Evolutionary conservation across 2,329 filamentous ascomycete species (phyloP).

Genomic region (Kalmusia sp.): DNA sequence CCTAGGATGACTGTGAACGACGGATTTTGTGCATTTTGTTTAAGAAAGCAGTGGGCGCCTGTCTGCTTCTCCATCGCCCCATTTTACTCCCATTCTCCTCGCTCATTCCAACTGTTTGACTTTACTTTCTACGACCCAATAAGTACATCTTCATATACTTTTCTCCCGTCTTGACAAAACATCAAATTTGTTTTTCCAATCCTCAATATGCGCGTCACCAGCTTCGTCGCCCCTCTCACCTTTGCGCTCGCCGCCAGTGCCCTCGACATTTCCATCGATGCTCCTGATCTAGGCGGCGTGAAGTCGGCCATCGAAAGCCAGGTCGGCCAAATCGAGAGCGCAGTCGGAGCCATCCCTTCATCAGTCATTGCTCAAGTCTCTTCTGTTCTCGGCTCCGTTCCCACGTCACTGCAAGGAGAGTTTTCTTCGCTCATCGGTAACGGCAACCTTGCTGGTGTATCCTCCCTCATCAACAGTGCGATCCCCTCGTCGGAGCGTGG

Average conservation of each 20-base stretch:
- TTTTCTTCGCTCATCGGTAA: background rate
- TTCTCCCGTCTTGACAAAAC: background rate
- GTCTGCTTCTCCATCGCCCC: background rate
- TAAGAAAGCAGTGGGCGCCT: background rate
- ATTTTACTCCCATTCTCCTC: background rate
- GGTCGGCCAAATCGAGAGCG: background rate
- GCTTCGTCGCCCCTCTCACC: background rate
- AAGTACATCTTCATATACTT: background rate
- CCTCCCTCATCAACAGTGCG: too few relatives aligned
- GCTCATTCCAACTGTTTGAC: background rate
- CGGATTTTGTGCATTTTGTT: background rate
- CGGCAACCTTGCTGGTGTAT: background rate
- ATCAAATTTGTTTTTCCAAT: background rate
- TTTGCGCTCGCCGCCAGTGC: constrained; percentile 2
- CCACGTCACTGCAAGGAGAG: background rate
- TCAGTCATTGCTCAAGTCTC: background rate
- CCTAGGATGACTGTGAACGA: background rate
- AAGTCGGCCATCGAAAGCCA: background rate
- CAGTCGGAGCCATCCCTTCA: background rate
- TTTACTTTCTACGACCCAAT: background rate
- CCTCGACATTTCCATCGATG: constrained; percentile 1
- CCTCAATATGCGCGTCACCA: background rate
- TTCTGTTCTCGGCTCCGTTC: background rate
- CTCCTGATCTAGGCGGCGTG: background rate
- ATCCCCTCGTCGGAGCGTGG: too few relatives aligned